Evolutionary conservation across 1,284 basidiomycete species (phyloP), one percentile per base, ranked within the genome.

Genomic region (Apiotrichum akiyoshidainum): DNA sequence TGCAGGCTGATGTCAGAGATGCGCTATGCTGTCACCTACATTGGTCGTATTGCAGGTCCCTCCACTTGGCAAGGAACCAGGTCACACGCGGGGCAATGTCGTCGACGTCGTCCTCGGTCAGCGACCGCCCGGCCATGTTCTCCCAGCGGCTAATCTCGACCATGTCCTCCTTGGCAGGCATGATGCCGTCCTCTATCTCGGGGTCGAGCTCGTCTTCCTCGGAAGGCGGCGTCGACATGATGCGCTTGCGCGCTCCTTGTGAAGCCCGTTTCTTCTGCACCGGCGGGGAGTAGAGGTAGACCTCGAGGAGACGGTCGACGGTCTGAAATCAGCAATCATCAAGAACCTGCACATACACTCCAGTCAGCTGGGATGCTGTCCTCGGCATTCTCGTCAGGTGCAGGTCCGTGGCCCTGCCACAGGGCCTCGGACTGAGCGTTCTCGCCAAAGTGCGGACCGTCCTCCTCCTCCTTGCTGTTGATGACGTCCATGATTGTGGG

Each of bases 21-120:
- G 60, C 57, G 12, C 47, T 21, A 19, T 1, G 17, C 2, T 7
- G n/a, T 17, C 17, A 48, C 47, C 5, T 37, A 48, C 47, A 86
- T 79, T 92, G 86, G 37, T 92, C 90, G 65, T 97, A 96, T 33
- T 87, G 86, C 46, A 95, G 80, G 65, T 94, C 92, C 40, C 87
- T 82, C 91, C 92, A 97, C 76, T 96, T 97, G 65, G 91, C 69
- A 42, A 68, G 69, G 46, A 66, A 70, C 77, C 77, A 78, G 4
- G 68, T 68, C 7, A 78, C 69, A 40, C 65, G 52, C 0, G 60
- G 60, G 0, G 71, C 69, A 17, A 92, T 83, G 45, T 82, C 75
- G 31, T 84, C 79, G 19, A 85, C 82, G 65, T 88, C 81, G 2
- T 82, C 76, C 48, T 79, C 72, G 8, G 71, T 74, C n/a, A 92